Base-by-base conservation (phyloP, 23 red algal genomes). In the Gracilaria gracilis region DNA sequence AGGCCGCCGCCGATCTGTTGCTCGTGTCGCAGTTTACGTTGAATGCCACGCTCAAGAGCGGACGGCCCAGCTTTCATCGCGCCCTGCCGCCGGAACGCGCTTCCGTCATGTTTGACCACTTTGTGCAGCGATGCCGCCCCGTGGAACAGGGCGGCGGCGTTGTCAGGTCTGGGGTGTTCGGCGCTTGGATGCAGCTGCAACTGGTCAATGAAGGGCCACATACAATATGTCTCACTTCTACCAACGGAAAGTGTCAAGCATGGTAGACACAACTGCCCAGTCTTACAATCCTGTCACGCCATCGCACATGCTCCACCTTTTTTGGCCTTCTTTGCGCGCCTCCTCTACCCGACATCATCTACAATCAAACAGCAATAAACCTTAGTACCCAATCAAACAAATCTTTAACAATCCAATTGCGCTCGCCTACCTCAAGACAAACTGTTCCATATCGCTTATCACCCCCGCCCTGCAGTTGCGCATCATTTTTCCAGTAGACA, bases 1-100 rank as follows among this genome's bases (percentile, higher is more conserved):
- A 70, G 55, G 78, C 73, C 23, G 46, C 25, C 25, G 54, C 57
- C 19, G 89, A 84, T 40, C 25, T 92, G 9, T 39, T 92, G 31
- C 80, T 92, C 27, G 89, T 92, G 59, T 84, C 89, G 20, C 89
- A 92, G 64, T 92, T 92, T 76, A 92, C 89, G 24, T 78, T 92
- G 25, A 76, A 75, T 23, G 77, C 89, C 9, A 51, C 59, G 36
- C 57, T 92, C 35, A 92, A 92, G 53, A 84, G 79, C 31, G 89
- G 89, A 19, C 89, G 89, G 34, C 89, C 89, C 0, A 84, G 79
- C 46, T 84, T 76, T 73, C 89, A 92, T 64, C 89, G 89, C 58
- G 89, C 89, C 4, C 59, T 92, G 89, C 55, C 49, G 25, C 79
- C 89, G 23, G 15, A 39, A 3, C 33, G 77, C 44, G 78, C 89